Percentiles rank a stretch among this genome's conserved stretches.
Evolutionary conservation across 441 rosid genomes (phyloP).

Genomic region (Jatropha multifida): DNA sequence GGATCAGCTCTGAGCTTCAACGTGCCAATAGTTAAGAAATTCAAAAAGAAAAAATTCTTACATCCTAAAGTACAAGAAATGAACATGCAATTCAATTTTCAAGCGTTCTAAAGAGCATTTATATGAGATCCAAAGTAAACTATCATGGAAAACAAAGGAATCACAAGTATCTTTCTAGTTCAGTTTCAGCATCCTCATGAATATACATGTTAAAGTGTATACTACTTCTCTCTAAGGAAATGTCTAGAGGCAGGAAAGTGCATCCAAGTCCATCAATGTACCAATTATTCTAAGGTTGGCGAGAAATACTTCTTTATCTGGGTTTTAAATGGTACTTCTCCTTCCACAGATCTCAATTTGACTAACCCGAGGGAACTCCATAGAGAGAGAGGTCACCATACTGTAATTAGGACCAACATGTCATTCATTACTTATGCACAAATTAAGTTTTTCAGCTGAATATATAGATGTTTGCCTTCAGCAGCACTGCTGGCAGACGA

Average conservation of each 20-base stretch:
- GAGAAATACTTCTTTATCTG: not conserved
- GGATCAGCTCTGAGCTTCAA: not conserved
- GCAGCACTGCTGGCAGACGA: not conserved
- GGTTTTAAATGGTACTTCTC: not conserved
- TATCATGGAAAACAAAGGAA: not conserved
- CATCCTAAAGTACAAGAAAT: conserved; percentile 1
- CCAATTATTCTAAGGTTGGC: not conserved
- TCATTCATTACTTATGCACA: not conserved
- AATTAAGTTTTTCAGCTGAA: not conserved
- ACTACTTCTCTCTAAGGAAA: not conserved
- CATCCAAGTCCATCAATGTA: not conserved
- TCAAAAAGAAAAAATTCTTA: not conserved
- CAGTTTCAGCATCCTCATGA: not conserved
- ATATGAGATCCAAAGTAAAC: not conserved
- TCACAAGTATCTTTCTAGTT: not conserved
- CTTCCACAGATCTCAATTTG: not conserved
- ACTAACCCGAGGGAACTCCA: not conserved
- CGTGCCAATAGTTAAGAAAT: not conserved
- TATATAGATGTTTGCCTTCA: no score
- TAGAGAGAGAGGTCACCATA: not conserved
- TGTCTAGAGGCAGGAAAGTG: not conserved
- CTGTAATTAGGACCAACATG: not conserved
- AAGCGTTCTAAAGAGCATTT: not conserved
- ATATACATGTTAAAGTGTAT: not conserved
- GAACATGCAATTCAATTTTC: not conserved